These are phyloP conservation scores for Hypoxylon crocopeplum DNA, from an alignment of 495 filamentous ascomycete species.

Conservation along the genomic window DNA sequence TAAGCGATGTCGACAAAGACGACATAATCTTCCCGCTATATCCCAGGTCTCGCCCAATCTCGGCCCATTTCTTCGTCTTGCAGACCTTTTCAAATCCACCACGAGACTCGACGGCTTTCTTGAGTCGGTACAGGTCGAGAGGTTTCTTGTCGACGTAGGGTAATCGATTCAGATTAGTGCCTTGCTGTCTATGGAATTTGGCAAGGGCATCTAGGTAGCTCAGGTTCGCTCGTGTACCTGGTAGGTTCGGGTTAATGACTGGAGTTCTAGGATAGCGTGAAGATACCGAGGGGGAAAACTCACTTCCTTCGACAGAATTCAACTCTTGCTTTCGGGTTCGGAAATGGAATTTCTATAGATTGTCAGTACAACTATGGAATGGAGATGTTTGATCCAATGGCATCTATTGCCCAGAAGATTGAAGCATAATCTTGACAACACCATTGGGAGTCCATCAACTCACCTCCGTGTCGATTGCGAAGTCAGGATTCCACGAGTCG, in stretches of 20 bases:
- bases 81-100: conserved; percentile 96
- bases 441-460: conserved; percentile 37
- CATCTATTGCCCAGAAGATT: not conserved
- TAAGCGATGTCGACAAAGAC: conserved; percentile 96
- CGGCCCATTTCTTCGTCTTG: conserved; percentile 98
- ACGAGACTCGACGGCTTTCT: conserved; percentile 92
- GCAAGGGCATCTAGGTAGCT: conserved; percentile 94
- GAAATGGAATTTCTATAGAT: conserved; percentile 87
- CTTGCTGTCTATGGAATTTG: conserved; percentile 97
- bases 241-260: conserved; percentile 17
- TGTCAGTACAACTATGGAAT: conserved; percentile 16
- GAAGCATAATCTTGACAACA: not conserved
- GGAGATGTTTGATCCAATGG: not conserved
- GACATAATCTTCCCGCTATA: conserved; percentile 99
- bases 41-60: conserved; percentile 94
- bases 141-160: conserved; percentile 98
- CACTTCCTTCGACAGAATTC: conserved; percentile 98
- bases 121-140: conserved; percentile 92
- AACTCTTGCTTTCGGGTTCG: conserved; percentile 95
- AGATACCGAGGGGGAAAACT: conserved; percentile 49
- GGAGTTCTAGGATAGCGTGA: conserved; percentile 32
- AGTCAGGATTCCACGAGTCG: conserved; percentile 89
- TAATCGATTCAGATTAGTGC: conserved; percentile 89
- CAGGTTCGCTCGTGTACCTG: conserved; percentile 92
- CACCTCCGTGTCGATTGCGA: conserved; percentile 98